These are phyloP conservation scores for Phaeolepiota aurea DNA, from an alignment of 768 basidiomycete species.

Conservation along the genomic window DNA sequence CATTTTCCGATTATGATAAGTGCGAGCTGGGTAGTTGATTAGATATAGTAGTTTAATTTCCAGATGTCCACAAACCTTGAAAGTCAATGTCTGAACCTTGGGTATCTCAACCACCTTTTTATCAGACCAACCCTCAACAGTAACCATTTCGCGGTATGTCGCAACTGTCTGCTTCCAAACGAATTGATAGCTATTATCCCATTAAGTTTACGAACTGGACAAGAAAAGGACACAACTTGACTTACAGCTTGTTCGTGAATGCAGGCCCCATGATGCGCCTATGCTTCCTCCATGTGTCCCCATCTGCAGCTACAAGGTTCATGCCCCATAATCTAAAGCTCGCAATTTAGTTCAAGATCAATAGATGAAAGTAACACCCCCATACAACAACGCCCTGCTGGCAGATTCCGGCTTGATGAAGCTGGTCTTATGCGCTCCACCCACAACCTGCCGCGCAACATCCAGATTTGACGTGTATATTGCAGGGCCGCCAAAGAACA, in stretches of 20 bases:
- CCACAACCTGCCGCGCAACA: constrained; percentile 16
- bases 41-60: too few species aligned
- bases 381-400: constrained; percentile 11
- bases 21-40: constrained; percentile 3
- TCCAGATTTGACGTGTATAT: constrained; percentile 20
- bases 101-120: constrained; percentile 8
- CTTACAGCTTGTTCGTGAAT: constrained; percentile 20
- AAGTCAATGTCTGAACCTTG: constrained; percentile 11
- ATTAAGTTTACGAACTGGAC: not conserved
- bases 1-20: constrained; percentile 6
- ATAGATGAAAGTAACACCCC: not conserved
- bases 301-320: constrained; percentile 23
- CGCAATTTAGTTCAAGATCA: not conserved
- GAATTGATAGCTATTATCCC: constrained; percentile 12
- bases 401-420: constrained; percentile 15
- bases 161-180: constrained; percentile 18
- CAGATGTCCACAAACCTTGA: constrained; percentile 10
- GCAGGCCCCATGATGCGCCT: constrained; percentile 23
- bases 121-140: constrained; percentile 14
- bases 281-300: constrained; percentile 24
- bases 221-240: not conserved
- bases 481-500: constrained; percentile 10
- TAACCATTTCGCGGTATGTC: constrained; percentile 19
- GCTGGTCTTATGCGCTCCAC: constrained; percentile 11
- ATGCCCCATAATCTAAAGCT: constrained; percentile 19